phyloP scores from a whole-genome alignment of 2,329 filamentous ascomycete species.

The Lachnellula hyalina region DNA sequence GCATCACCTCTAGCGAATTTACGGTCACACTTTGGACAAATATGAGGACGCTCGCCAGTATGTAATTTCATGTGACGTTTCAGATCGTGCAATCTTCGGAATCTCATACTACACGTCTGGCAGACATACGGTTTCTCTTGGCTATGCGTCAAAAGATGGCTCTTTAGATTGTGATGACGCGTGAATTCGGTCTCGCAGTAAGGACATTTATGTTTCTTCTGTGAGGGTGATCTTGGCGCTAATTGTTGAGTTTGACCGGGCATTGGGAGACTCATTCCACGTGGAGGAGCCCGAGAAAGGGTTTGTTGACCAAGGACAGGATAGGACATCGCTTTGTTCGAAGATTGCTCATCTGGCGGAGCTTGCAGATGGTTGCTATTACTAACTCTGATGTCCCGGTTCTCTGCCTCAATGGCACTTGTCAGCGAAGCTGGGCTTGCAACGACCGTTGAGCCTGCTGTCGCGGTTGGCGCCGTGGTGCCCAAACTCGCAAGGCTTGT shows the following conservation, averaged over 20 bases:
- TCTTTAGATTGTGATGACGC: slow-evolving; percentile 94
- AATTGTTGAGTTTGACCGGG: slow-evolving; percentile 40
- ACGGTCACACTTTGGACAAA: slow-evolving; percentile 89
- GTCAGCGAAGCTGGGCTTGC: slow-evolving; percentile 28
- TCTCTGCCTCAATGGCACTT: slow-evolving; percentile 23
- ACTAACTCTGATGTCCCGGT: slow-evolving; percentile 19
- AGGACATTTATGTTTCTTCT: slow-evolving; percentile 92
- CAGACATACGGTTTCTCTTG: slow-evolving; percentile 98
- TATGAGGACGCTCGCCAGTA: slow-evolving; percentile 91
- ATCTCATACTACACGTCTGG: slow-evolving; percentile 86
- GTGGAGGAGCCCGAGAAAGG: slow-evolving; percentile 29
- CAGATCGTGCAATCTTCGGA: slow-evolving; percentile 86
- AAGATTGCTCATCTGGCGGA: slow-evolving; percentile 22
- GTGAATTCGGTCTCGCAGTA: slow-evolving; percentile 97
- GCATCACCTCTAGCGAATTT: slow-evolving; percentile 95
- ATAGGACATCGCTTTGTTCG: slow-evolving; percentile 28
- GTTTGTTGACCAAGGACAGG: slow-evolving; percentile 26
- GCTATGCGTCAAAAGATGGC: slow-evolving; percentile 92
- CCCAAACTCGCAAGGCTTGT: slow-evolving; percentile 30
- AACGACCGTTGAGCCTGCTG: slow-evolving; percentile 28
- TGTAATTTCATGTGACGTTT: slow-evolving; percentile 96
- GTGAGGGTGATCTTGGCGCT: slow-evolving; percentile 62
- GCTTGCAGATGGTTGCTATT: slow-evolving; percentile 18
- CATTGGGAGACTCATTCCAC: slow-evolving; percentile 56
- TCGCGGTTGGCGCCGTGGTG: slow-evolving; percentile 29